Evolutionary conservation across 768 basidiomycete species (phyloP).

Genomic region (Boletus coccyginus): DNA sequence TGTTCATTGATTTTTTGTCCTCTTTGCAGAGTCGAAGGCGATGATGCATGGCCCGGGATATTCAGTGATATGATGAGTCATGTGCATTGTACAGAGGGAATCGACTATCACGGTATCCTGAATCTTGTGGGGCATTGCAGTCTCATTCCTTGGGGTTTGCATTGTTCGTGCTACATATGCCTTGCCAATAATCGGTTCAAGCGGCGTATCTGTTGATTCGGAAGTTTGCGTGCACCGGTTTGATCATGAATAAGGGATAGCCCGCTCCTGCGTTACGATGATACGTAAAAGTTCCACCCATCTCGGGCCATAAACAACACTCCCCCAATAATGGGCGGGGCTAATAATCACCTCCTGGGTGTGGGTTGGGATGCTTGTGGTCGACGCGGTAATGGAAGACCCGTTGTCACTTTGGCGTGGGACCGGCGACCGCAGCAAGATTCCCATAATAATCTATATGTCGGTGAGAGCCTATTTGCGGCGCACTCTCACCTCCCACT

Average conservation of each 20-base stretch:
- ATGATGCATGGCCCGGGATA: background rate
- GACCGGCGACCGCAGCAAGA: background rate
- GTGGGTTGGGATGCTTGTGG: background rate
- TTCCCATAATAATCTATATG: background rate
- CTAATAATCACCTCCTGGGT: background rate
- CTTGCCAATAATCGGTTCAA: background rate
- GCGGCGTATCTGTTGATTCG: background rate
- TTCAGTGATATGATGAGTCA: background rate
- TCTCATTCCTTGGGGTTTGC: background rate
- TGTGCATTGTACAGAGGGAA: background rate
- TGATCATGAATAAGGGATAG: constrained; percentile 11
- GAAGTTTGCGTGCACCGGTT: constrained; percentile 4
- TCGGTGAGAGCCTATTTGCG: background rate
- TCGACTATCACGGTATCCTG: background rate
- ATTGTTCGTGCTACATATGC: background rate
- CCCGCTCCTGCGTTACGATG: background rate
- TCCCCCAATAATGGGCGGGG: background rate
- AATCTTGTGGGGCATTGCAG: background rate
- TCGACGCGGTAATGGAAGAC: background rate
- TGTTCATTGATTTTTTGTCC: background rate
- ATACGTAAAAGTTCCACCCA: constrained; percentile 24
- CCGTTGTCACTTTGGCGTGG: background rate
- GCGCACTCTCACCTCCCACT: background rate
- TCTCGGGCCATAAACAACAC: background rate
- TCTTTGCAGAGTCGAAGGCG: background rate